Conservation (phyloP, 169 alveolate genomes). For the Perkinsus chesapeaki region DNA sequence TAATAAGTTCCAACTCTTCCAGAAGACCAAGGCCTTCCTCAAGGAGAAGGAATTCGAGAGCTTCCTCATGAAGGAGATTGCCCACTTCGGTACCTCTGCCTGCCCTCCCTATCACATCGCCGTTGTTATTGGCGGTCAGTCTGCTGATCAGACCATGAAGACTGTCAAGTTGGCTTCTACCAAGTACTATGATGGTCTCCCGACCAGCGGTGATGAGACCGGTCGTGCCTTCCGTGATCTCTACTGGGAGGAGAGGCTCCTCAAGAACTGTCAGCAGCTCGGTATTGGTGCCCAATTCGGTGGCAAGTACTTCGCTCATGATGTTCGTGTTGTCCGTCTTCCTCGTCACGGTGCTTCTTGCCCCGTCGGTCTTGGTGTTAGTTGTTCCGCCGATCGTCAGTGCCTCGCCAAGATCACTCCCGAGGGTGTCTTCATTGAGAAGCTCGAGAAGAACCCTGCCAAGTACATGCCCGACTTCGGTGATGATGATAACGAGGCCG, state of each 20-base stretch:
- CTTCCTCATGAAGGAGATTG: slow-evolving; percentile 59
- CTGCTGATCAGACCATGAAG: slow-evolving; percentile 75
- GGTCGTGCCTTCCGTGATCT: slow-evolving; percentile 72
- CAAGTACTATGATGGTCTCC: slow-evolving; percentile 61
- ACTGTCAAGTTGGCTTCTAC: slow-evolving; percentile 75
- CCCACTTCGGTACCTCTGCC: slow-evolving; percentile 73
- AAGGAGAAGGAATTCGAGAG: slow-evolving; percentile 44
- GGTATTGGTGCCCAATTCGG: slow-evolving; percentile 87
- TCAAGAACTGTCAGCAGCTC: slow-evolving; percentile 35
- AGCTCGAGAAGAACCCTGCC: slow-evolving; percentile 75
- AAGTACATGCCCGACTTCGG: slow-evolving; percentile 25
- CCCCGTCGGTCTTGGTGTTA: slow-evolving; percentile 81
- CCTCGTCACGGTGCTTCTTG: slow-evolving; percentile 83
- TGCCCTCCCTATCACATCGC: slow-evolving; percentile 85
- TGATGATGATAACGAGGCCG: slow-evolving; percentile 25
- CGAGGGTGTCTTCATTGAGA: slow-evolving; percentile 57
- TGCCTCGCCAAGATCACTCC: slow-evolving; percentile 49
- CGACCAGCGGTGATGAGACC: slow-evolving; percentile 52
- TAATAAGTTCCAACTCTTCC: slow-evolving; percentile 70
- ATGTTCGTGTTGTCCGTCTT: slow-evolving; percentile 71
- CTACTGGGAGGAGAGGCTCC: slow-evolving; percentile 43
- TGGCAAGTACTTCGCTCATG: slow-evolving; percentile 79
- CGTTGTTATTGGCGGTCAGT: slow-evolving; percentile 73
- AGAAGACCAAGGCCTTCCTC: slow-evolving; percentile 65
- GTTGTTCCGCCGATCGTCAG: slow-evolving; percentile 82